Percentiles rank a stretch among this genome's conserved stretches.
Conservation (phyloP, 441 rosid species). For the Isatis lusitanica region DNA sequence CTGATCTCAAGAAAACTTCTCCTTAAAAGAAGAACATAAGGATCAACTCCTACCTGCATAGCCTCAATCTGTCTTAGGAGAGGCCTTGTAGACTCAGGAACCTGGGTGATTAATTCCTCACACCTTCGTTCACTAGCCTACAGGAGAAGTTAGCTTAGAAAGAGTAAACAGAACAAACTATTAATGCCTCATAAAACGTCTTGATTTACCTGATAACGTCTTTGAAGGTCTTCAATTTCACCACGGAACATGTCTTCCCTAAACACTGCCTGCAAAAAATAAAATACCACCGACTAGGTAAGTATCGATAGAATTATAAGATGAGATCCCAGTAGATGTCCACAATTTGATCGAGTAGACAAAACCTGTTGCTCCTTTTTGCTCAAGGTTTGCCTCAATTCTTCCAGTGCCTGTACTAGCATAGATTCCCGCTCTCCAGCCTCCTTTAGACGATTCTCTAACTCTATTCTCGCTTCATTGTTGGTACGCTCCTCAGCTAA, state of each 20-base stretch:
- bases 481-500: conserved; percentile 91
- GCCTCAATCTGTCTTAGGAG: conserved; percentile 97
- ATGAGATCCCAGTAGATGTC: conserved; percentile 19
- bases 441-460: conserved; percentile 83
- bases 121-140: conserved; percentile 99
- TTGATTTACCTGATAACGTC: conserved; percentile 79
- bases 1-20: conserved; percentile 1
- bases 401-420: conserved; percentile 94
- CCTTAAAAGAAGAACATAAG: neutral
- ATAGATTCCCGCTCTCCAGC: conserved; percentile 91
- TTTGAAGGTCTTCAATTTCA: conserved; percentile 90
- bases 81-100: conserved; percentile 98
- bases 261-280: conserved; percentile 59
- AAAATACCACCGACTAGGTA: conserved; percentile 13
- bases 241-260: conserved; percentile 77
- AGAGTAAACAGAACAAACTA: neutral
- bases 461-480: conserved; percentile 85
- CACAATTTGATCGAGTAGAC: conserved; percentile 16
- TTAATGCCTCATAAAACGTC: conserved; percentile 1
- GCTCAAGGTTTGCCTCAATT: conserved; percentile 87
- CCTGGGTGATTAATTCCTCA: conserved; percentile 95
- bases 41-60: conserved; percentile 67
- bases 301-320: conserved; percentile 4
- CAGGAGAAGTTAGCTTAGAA: conserved; percentile 17
- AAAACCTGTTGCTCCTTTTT: conserved; percentile 94